These are phyloP conservation scores for Seiridium cupressi DNA, from an alignment of 2,329 filamentous ascomycete species.

Conservation along the genomic window DNA sequence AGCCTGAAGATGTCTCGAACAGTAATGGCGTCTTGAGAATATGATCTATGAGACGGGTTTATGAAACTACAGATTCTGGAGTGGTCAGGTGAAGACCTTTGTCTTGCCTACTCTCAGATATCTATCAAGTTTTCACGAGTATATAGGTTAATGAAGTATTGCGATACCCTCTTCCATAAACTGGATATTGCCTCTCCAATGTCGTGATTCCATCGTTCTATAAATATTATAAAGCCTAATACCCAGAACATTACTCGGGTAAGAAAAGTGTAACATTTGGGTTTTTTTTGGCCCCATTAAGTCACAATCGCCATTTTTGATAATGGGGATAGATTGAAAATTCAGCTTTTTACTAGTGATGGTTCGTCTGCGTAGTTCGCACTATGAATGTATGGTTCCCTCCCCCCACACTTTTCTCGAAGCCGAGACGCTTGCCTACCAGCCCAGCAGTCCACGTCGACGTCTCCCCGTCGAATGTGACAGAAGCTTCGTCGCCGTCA, in stretches of 20 bases:
- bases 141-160: not conserved
- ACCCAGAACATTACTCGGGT: too few relatives aligned
- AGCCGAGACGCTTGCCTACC: not conserved
- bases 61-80: too few relatives aligned
- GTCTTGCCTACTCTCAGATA: not conserved
- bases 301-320: too few relatives aligned
- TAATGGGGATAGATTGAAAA: too few relatives aligned
- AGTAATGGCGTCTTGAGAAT: not conserved
- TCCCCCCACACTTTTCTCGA: not conserved
- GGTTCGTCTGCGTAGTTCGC: not conserved
- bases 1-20: not conserved
- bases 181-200: too few relatives aligned
- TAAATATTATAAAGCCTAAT: too few relatives aligned
- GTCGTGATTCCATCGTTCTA: too few relatives aligned
- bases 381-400: conserved; percentile 6
- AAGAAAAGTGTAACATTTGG: too few relatives aligned
- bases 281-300: too few relatives aligned
- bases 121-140: not conserved
- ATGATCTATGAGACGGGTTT: too few relatives aligned
- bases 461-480: not conserved
- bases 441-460: not conserved
- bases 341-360: not conserved
- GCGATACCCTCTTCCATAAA: not conserved
- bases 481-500: not conserved
- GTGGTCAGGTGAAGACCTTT: too few relatives aligned